phyloP scores from a whole-genome alignment of 495 filamentous ascomycete species.

The Glonium stellatum region DNA sequence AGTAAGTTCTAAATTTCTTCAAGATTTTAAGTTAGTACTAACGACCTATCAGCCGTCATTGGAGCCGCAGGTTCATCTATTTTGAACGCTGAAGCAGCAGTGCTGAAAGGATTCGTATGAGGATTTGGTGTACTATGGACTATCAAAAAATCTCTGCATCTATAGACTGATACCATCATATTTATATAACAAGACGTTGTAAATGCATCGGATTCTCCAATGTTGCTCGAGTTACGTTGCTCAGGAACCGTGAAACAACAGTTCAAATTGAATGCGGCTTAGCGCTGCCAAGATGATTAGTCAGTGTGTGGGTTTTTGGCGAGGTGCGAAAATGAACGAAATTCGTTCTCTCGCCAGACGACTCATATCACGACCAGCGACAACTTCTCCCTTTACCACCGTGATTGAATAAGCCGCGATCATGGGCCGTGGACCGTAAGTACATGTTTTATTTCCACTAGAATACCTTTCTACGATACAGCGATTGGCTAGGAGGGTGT shows the following conservation, averaged over 20 bases:
- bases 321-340: slow-evolving; percentile 2
- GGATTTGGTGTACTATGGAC: not conserved
- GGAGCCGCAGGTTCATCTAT: slow-evolving; percentile 92
- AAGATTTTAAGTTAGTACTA: slow-evolving; percentile 8
- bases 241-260: no score
- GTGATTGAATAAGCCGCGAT: slow-evolving; percentile 29
- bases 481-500: not conserved
- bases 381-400: slow-evolving; percentile 10
- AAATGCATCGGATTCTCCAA: not conserved
- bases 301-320: slow-evolving; percentile 4
- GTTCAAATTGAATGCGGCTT: not conserved
- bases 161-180: slow-evolving; percentile 8
- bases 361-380: slow-evolving; percentile 4
- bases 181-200: not conserved
- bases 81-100: slow-evolving; percentile 86
- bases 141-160: slow-evolving; percentile 7
- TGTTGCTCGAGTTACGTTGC: no score
- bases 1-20: slow-evolving; percentile 42
- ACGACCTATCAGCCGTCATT: slow-evolving; percentile 60
- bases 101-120: slow-evolving; percentile 65
- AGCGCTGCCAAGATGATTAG: not conserved
- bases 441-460: slow-evolving; percentile 21
- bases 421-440: slow-evolving; percentile 66
- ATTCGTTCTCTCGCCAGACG: not conserved
- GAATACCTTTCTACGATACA: not conserved